phyloP scores from a whole-genome alignment of 1,284 basidiomycete species.

The Ceratobasidium sp. region DNA sequence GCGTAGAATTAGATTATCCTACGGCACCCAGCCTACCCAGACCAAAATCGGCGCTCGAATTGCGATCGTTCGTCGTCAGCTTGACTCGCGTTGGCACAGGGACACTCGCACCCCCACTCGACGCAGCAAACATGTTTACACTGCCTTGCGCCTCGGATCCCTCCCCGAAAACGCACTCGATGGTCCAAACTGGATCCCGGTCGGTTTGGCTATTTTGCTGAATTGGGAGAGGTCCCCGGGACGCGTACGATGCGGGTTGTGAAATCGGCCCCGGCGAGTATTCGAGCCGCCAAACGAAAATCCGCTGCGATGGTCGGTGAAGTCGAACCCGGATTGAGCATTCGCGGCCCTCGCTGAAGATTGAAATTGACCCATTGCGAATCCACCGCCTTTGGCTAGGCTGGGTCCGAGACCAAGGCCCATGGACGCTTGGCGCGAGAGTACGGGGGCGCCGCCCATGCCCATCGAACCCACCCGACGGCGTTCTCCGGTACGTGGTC shows the following conservation, averaged over 20 bases:
- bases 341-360: slow-evolving; percentile 53
- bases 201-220: slow-evolving; percentile 78
- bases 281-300: slow-evolving; percentile 52
- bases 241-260: slow-evolving; percentile 75
- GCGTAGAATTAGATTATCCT: too few species aligned
- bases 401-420: slow-evolving; percentile 60
- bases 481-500: slow-evolving; percentile 33
- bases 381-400: slow-evolving; percentile 44
- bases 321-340: slow-evolving; percentile 75
- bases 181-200: slow-evolving; percentile 73
- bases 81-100: slow-evolving; percentile 52
- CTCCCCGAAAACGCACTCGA: slow-evolving; percentile 79
- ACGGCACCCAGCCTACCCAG: slow-evolving; percentile 51
- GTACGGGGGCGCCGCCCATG: neutral
- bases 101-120: slow-evolving; percentile 62
- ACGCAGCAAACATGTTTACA: slow-evolving; percentile 88
- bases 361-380: slow-evolving; percentile 76
- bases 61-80: slow-evolving; percentile 56
- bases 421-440: slow-evolving; percentile 56
- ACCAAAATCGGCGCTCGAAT: slow-evolving; percentile 58
- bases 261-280: slow-evolving; percentile 51
- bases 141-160: slow-evolving; percentile 58
- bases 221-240: slow-evolving; percentile 88
- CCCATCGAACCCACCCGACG: slow-evolving; percentile 35
- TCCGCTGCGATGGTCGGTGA: slow-evolving; percentile 50